phyloP scores from a whole-genome alignment of 148 eudicot species.

The Cornus controversa region DNA sequence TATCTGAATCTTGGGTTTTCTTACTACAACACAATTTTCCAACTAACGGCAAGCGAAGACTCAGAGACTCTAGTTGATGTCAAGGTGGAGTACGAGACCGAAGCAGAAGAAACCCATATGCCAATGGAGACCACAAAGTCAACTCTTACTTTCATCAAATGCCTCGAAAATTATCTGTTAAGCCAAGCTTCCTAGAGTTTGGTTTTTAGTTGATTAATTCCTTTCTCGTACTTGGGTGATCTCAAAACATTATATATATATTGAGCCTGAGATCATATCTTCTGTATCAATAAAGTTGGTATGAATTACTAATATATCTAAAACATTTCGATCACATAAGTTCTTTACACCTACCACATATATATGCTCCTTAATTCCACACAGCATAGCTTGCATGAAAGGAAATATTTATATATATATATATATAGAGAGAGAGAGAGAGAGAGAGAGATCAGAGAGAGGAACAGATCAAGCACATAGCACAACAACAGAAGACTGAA shows the following conservation, averaged over 20 bases:
- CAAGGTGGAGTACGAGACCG: conserved; percentile 19
- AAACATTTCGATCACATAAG: too few species aligned
- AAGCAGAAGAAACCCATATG: conserved; percentile 14
- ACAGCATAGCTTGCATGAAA: too few species aligned
- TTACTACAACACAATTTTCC: conserved; percentile 13
- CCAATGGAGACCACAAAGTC: background rate
- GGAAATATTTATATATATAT: too few species aligned
- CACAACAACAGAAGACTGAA: background rate
- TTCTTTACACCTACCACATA: too few species aligned
- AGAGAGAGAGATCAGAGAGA: too few species aligned
- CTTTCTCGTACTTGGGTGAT: background rate
- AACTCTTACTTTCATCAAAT: background rate
- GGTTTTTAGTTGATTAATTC: background rate
- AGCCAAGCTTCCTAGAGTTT: background rate
- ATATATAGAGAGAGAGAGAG: too few species aligned
- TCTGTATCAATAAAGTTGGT: background rate
- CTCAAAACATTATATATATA: background rate
- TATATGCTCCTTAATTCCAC: too few species aligned
- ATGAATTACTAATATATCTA: too few species aligned
- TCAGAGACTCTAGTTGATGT: conserved; percentile 14
- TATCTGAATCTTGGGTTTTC: conserved; percentile 1
- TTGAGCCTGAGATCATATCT: too few species aligned
- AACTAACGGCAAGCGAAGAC: conserved; percentile 13
- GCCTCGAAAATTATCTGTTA: background rate
- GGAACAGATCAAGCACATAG: background rate